Percentiles rank a stretch among this genome's conserved stretches.
Evolutionary conservation across 108 stramenopile genomes (phyloP).

Genomic region (Fistulifera solaris): DNA sequence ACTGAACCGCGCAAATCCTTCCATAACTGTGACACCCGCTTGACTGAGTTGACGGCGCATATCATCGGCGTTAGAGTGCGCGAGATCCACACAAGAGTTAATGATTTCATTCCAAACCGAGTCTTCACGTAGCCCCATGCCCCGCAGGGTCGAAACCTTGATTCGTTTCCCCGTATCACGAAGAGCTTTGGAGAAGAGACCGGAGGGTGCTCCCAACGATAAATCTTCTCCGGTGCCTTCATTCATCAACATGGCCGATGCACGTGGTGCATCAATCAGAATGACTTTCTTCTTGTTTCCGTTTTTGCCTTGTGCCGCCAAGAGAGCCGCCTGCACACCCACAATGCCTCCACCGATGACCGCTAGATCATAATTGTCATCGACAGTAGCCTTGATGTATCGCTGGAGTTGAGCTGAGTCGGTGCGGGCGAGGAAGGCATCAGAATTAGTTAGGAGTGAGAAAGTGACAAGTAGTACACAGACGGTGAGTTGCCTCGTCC

Average conservation of each 20-base stretch:
- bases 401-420: too few species aligned
- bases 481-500: too few species aligned
- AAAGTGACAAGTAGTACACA: too few species aligned
- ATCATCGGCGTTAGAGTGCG: slow-evolving; percentile 58
- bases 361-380: slow-evolving; percentile 49
- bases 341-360: slow-evolving; percentile 70
- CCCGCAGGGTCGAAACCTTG: slow-evolving; percentile 51
- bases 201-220: slow-evolving; percentile 67
- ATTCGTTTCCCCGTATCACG: slow-evolving; percentile 70
- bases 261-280: slow-evolving; percentile 62
- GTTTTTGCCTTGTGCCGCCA: slow-evolving; percentile 28
- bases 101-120: slow-evolving; percentile 75
- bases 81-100: slow-evolving; percentile 53
- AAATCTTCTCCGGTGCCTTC: slow-evolving; percentile 58
- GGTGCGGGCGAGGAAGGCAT: too few species aligned
- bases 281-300: slow-evolving; percentile 32
- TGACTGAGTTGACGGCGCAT: slow-evolving; percentile 49
- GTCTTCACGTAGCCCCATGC: slow-evolving; percentile 70
- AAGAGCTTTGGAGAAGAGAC: slow-evolving; percentile 61
- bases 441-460: too few species aligned
- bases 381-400: too few species aligned
- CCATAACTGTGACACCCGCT: slow-evolving; percentile 45
- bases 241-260: slow-evolving; percentile 52
- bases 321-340: slow-evolving; percentile 59
- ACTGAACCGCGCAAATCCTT: slow-evolving; percentile 54